These are phyloP conservation scores for Nannochloropsis gaditana DNA, from an alignment of 108 stramenopile genomes.

Conservation along the genomic window DNA sequence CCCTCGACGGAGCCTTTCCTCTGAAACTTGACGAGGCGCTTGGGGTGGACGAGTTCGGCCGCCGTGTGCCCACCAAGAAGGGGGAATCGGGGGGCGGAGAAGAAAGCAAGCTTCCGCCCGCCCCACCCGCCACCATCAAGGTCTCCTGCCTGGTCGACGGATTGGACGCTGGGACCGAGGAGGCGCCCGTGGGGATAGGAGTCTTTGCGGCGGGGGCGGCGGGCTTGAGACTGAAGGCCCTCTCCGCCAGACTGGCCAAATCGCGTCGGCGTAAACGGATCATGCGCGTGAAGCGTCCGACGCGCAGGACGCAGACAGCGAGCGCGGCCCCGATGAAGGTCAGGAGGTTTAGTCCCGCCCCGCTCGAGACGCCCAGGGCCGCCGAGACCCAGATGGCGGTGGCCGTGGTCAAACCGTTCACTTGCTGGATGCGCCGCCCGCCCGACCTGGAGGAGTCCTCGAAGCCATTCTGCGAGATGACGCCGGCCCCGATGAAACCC, in stretches of 20 bases:
- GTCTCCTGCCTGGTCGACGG: not conserved
- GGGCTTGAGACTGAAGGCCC: not conserved
- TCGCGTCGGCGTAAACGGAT: not conserved
- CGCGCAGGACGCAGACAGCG: conserved; percentile 67
- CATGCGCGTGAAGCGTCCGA: not conserved
- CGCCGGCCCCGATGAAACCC: conserved; percentile 62
- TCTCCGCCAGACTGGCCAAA: not conserved
- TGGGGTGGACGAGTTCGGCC: too few relatives aligned
- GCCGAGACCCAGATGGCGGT: conserved; percentile 79
- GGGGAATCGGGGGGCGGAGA: not conserved
- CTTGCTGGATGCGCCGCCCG: conserved; percentile 30
- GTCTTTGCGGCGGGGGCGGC: not conserved
- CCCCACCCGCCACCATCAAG: not conserved
- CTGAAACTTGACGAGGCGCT: too few relatives aligned
- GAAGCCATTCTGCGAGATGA: conserved; percentile 50
- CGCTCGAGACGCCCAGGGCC: conserved; percentile 74
- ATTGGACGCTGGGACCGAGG: too few relatives aligned
- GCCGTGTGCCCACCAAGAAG: not conserved
- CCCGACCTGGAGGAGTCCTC: not conserved
- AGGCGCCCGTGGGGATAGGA: too few relatives aligned
- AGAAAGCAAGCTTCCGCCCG: not conserved
- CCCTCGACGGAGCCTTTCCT: too few relatives aligned
- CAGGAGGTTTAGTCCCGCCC: conserved; percentile 72
- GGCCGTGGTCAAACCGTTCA: conserved; percentile 71
- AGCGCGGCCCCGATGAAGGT: conserved; percentile 64